Percentiles rank a stretch among this genome's conserved stretches.
Conservation (phyloP, 768 basidiomycete species). For the Tubosaeta brunneosetosa region DNA sequence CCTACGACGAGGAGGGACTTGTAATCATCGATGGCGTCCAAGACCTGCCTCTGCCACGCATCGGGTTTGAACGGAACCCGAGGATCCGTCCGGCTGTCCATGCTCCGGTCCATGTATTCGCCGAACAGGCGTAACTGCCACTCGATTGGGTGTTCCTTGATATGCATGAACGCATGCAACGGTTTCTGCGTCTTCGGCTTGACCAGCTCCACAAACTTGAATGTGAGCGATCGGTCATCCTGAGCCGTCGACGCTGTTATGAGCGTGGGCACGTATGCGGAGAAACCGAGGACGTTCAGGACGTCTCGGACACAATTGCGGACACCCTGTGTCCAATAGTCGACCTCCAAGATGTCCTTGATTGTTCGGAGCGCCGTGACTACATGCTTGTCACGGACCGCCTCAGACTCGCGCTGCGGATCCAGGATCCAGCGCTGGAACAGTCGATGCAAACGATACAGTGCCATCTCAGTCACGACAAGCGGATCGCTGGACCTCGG, state of each 20-base stretch:
- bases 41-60: constrained; percentile 63
- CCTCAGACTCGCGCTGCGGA: constrained; percentile 31
- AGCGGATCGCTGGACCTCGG: constrained; percentile 38
- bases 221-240: constrained; percentile 35
- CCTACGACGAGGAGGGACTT: constrained; percentile 64
- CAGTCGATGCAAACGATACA: constrained; percentile 51
- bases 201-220: constrained; percentile 55
- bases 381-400: constrained; percentile 42
- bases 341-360: constrained; percentile 39
- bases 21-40: constrained; percentile 57
- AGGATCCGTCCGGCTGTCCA: constrained; percentile 55
- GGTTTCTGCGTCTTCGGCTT: constrained; percentile 40
- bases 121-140: constrained; percentile 73
- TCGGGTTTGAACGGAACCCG: constrained; percentile 65
- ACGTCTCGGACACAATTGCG: constrained; percentile 36
- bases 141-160: constrained; percentile 50
- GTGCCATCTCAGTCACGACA: constrained; percentile 46
- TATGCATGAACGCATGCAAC: constrained; percentile 48
- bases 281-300: constrained; percentile 46
- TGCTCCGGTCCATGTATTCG: constrained; percentile 66
- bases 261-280: constrained; percentile 31
- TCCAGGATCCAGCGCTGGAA: constrained; percentile 51
- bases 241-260: constrained; percentile 2
- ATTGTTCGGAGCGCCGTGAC: constrained; percentile 46
- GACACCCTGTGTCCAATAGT: constrained; percentile 27